Evolutionary conservation across 345 rosid species (phyloP), one percentile per base, ranked within the genome.

Genomic region (Citrus trifoliata): DNA sequence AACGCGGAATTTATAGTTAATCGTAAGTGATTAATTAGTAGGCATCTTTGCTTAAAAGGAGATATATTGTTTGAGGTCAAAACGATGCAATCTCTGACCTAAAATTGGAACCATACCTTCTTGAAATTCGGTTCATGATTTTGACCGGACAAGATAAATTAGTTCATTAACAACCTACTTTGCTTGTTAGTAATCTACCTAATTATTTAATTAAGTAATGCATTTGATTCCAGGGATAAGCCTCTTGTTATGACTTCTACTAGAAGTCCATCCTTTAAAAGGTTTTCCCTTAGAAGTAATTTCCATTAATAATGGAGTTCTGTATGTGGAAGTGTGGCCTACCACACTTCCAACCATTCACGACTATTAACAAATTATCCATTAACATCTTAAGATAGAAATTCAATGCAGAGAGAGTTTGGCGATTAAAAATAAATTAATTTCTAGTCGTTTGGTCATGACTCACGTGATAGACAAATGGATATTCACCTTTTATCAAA

Each of bases 1-100:
- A 64, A 64, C 71, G 28, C 62, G 61, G 67, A 48, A 42, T 64
- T 75, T 64, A 75, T 64, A 75, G 62, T 27, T 64, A 28, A 46
- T 66, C 9, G 22, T 24, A 48, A 28, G 62, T 25, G 24, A 16
- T 40, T 70, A 8, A 14, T 18, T 38, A 24, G 48, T 73, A 59
- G 65, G 38, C 53, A 27, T 42, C 60, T 42, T 63, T 63, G 51
- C 38, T 8, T 27, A 14, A 27, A 7, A 18, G 58, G 33, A 18
- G 67, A 32, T 32, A 12, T 4, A 18, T 22, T n/a, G 10, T 4
- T 18, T 24, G 21, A 28, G n/a, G 6, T 38, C 32, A 55, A 74
- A 75, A 46, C 22, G 18, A 48, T 32, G 62, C 13, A 64, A 21
- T 4, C 16, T 67, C 18, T 55, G 62, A 67, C 79, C 72, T 53